Base-by-base conservation (phyloP, 1,284 basidiomycete species). In the Ustilago bromivora region DNA sequence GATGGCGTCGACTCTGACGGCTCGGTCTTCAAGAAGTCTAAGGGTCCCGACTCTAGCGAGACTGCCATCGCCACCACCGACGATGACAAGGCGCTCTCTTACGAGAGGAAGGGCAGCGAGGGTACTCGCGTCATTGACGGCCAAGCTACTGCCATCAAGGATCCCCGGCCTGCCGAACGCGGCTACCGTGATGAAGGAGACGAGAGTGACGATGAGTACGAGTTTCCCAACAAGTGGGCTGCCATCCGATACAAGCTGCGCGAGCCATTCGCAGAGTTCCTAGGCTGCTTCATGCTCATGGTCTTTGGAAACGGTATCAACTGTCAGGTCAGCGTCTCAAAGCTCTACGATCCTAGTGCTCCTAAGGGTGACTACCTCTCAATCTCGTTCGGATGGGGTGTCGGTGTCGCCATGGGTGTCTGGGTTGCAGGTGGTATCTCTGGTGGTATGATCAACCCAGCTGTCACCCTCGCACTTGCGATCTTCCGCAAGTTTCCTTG, bases 401-500 rank as follows among this genome's bases (percentile, higher is more conserved):
- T 78, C 9, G 82, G 82, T 56, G 80, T 84, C 23, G 82, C 82
- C 4, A 71, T 81, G 58, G 82, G 81, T 43, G 76, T 82, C 13
- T 84, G 76, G 75, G 75, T 80, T 1, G 73, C 81, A 1, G 82
- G 82, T 54, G 82, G 82, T 38, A 76, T 84, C 40, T 80, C 78
- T 15, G 82, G 82, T 36, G 82, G 74, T 31, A 77, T 77, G 69
- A 76, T 70, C 55, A 79, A 79, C 57, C 82, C 81, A 6, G 78
- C 80, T 19, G 80, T 82, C 8, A 94, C 93, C 4, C 83, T 94
- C 46, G 88, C 91, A 6, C 81, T 93, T 52, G 92, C 92, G 0
- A 88, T 90, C 10, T 90, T 91, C 82, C 90, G 93, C 66, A 89
- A 89, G 62, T 94, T 95, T 85, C 92, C 94, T 2, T 92, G 91